These are phyloP conservation scores for Kalmanozyma brasiliensis DNA, from an alignment of 1,284 basidiomycete species.

Conservation along the genomic window DNA sequence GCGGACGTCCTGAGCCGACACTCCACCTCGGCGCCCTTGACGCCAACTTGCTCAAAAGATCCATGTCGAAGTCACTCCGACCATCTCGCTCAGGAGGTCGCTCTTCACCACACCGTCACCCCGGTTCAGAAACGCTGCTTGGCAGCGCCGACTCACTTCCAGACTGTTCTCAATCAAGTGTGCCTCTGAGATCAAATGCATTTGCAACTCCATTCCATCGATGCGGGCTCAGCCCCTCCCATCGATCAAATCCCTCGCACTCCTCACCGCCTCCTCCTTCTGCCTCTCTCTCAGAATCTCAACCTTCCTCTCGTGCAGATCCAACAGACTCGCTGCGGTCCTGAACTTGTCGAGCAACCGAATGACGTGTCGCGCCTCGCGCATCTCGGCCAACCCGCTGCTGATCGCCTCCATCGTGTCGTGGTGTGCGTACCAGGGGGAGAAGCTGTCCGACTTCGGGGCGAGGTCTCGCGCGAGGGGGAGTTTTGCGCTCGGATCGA, in stretches of 20 bases:
- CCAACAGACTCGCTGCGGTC: conserved; percentile 17
- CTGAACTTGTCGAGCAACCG: conserved; percentile 20
- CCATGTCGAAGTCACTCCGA: no score
- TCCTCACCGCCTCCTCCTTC: conserved; percentile 24
- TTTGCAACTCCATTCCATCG: no score
- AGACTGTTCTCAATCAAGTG: no score
- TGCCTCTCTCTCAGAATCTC: conserved; percentile 28
- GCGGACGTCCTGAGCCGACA: neutral
- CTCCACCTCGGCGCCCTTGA: no score
- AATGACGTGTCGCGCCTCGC: conserved; percentile 14
- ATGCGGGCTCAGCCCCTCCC: conserved; percentile 11
- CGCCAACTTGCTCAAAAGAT: no score
- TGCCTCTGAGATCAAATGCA: no score
- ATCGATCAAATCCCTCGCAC: conserved; percentile 38
- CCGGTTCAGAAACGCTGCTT: no score
- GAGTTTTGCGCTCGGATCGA: conserved; percentile 6
- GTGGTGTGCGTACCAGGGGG: conserved; percentile 49
- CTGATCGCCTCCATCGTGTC: conserved; percentile 46
- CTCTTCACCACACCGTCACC: no score
- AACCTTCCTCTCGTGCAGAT: conserved; percentile 37
- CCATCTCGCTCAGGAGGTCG: no score
- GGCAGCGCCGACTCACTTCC: no score
- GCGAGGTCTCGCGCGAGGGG: conserved; percentile 17
- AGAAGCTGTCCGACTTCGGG: conserved; percentile 5
- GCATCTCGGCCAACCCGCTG: conserved; percentile 14